These are phyloP conservation scores for Cryomyces antarcticus DNA, from an alignment of 495 filamentous ascomycete species.

Conservation along the genomic window DNA sequence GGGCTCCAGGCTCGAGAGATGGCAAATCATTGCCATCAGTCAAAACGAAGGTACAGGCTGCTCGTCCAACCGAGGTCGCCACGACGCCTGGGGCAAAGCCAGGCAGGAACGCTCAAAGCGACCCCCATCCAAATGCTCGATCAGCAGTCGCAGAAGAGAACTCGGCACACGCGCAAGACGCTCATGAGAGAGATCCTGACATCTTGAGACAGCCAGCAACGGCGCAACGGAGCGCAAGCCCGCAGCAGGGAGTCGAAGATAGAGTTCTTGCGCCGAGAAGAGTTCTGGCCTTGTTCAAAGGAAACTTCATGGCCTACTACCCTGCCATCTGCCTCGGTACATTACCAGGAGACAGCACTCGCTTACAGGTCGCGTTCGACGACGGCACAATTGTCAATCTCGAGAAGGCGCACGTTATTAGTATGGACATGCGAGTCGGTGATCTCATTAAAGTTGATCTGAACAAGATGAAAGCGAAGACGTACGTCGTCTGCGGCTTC, in stretches of 20 bases:
- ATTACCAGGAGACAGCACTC: background rate
- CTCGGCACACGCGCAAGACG: background rate
- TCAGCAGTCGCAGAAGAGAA: background rate
- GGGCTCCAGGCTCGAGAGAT: background rate
- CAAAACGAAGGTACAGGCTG: background rate
- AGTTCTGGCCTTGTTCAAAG: conserved; percentile 22
- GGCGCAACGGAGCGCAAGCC: too few species aligned
- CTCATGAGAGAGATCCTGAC: background rate
- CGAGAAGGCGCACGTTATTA: conserved; percentile 8
- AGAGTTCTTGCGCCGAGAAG: conserved; percentile 8
- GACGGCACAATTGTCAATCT: conserved; percentile 14
- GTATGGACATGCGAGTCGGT: conserved; percentile 17
- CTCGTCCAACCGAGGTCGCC: background rate
- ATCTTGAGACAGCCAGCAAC: too few species aligned
- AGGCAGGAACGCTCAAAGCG: background rate
- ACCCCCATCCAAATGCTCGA: background rate
- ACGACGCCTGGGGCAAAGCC: background rate
- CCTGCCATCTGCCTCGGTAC: conserved; percentile 20
- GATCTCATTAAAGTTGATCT: conserved; percentile 23
- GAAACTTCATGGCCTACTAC: conserved; percentile 14
- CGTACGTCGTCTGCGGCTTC: conserved; percentile 20
- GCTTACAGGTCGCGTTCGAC: conserved; percentile 18
- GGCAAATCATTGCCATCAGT: background rate
- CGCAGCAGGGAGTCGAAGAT: background rate
- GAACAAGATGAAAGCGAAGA: conserved; percentile 14